These are phyloP conservation scores for Astrothelium subdiscretum DNA, from an alignment of 495 filamentous ascomycete species.

Conservation along the genomic window DNA sequence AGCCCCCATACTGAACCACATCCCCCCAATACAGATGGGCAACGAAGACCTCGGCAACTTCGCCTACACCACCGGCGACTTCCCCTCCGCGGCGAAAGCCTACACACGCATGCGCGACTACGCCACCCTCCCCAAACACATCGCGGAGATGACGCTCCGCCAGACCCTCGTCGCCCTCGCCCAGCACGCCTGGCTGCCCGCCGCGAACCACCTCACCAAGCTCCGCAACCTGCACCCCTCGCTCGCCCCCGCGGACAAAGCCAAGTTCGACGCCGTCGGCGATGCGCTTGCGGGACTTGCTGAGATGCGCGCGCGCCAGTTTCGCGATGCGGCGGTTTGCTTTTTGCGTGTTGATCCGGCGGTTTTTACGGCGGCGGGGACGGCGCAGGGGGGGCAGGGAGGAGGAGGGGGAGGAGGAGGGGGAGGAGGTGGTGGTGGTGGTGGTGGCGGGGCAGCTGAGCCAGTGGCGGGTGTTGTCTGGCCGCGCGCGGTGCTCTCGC, in stretches of 20 bases:
- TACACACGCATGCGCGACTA: constrained; percentile 66
- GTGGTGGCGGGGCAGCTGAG: neutral
- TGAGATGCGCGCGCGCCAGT: constrained; percentile 52
- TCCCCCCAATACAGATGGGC: constrained; percentile 58
- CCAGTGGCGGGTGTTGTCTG: constrained; percentile 22
- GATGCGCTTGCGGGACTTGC: constrained; percentile 58
- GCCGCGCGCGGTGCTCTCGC: constrained; percentile 52
- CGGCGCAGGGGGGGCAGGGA: too few relatives aligned
- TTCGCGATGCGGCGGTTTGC: constrained; percentile 56
- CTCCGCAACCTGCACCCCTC: constrained; percentile 50
- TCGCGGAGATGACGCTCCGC: constrained; percentile 58
- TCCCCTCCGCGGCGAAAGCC: constrained; percentile 49
- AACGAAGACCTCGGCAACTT: constrained; percentile 50
- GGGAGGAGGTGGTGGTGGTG: neutral
- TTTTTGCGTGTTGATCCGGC: constrained; percentile 48
- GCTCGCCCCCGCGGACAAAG: constrained; percentile 14
- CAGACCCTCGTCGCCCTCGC: constrained; percentile 56
- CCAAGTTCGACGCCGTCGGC: constrained; percentile 12
- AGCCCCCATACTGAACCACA: too few relatives aligned
- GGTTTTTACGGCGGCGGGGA: constrained; percentile 37
- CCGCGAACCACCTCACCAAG: constrained; percentile 57
- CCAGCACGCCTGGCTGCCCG: constrained; percentile 53
- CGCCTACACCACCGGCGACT: constrained; percentile 48
- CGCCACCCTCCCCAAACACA: constrained; percentile 57
- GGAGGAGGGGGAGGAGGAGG: too few relatives aligned